Conservation (phyloP, 1,284 basidiomycete species). For the Inonotus hispidus region DNA sequence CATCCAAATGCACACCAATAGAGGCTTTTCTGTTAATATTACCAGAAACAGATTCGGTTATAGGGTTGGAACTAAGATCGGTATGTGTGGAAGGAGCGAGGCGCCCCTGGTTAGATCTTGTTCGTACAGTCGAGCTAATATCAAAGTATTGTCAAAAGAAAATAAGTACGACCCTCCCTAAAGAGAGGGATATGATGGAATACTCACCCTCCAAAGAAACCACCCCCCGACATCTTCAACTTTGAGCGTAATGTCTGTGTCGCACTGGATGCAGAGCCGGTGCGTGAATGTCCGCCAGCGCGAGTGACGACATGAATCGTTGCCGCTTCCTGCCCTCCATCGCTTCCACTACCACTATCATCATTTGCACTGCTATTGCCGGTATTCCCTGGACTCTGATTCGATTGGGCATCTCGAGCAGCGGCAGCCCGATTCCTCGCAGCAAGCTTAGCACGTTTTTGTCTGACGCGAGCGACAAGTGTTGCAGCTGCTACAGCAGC, state of each 20-base stretch:
- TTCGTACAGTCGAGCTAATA: constrained; percentile 6
- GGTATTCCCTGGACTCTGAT: neutral
- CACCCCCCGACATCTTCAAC: constrained; percentile 12
- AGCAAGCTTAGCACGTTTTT: constrained; percentile 14
- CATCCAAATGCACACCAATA: too few relatives aligned
- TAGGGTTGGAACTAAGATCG: neutral
- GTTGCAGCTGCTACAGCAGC: constrained; percentile 15
- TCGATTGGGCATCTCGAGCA: neutral
- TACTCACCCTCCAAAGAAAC: constrained; percentile 17
- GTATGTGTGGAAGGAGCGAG: neutral
- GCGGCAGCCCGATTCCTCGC: neutral
- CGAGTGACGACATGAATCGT: neutral
- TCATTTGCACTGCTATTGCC: neutral
- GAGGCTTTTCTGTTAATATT: neutral
- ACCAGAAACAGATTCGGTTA: neutral
- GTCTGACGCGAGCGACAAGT: constrained; percentile 14
- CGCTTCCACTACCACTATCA: neutral
- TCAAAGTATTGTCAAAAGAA: neutral
- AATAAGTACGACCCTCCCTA: neutral
- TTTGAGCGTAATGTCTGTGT: constrained; percentile 5
- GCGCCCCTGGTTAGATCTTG: neutral
- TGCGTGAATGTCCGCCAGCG: neutral
- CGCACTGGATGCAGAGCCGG: neutral
- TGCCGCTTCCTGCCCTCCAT: neutral
- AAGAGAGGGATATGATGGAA: neutral